phyloP scores from a whole-genome alignment of 257 asterid genomes.

The Ophiorrhiza pumila region DNA sequence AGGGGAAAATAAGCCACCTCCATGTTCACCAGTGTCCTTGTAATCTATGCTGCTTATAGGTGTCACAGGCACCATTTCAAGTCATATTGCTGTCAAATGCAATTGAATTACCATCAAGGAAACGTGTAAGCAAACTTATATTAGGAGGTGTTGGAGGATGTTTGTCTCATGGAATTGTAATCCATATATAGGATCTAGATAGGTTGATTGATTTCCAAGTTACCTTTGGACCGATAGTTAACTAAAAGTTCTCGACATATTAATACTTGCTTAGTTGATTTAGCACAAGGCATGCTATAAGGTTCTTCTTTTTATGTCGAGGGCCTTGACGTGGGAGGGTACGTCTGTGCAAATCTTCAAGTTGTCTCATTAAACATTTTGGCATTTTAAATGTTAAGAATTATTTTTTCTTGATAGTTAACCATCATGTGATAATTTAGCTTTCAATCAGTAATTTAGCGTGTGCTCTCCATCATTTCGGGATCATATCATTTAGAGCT shows the following conservation, averaged over 20 bases:
- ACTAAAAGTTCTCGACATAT: background rate
- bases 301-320: background rate
- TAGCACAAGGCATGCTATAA: background rate
- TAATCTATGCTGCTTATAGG: no score
- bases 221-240: background rate
- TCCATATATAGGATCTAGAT: no score
- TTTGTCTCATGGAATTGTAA: no score
- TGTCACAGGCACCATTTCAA: background rate
- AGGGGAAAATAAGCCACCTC: background rate
- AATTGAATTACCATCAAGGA: background rate
- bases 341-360: background rate
- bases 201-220: background rate
- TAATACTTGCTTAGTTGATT: background rate
- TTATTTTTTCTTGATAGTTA: background rate
- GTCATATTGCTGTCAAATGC: background rate
- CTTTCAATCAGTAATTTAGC: background rate
- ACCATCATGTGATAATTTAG: background rate
- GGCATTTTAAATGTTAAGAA: background rate
- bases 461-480: no score
- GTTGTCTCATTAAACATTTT: background rate
- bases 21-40: background rate
- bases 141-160: background rate
- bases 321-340: background rate
- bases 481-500: background rate
- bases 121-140: no score